Base-by-base conservation (phyloP, 2,329 filamentous ascomycete species). In the Spiromastix sp. region DNA sequence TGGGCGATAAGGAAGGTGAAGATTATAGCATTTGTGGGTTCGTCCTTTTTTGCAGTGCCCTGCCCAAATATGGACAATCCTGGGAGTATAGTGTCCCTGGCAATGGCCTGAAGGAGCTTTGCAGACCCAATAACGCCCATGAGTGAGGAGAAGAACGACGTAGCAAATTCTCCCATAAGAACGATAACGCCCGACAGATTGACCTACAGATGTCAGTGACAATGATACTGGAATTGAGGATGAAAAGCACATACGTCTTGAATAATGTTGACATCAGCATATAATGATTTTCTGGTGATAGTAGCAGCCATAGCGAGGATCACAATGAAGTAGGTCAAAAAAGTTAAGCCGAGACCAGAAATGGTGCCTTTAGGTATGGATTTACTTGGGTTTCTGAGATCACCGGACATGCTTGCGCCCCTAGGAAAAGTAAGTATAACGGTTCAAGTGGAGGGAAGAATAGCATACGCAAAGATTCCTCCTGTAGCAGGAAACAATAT, bases 361-460 rank as follows among this genome's bases (percentile, higher is more conserved):
- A 93, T 61, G 0, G 85, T 93, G n/a, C 85, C 85, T 42, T 75
- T 79, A 0, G 85, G 85, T 35, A 93, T 93, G 1, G 84, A 75
- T 55, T 79, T 84, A 66, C 83, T 89, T 0, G 85, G 85, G 43
- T 85, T 79, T 42, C 74, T 81, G 32, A 93, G 59, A 52, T 93
- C 85, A 12, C 85, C 85, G 5, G 85, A 93, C 85, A 93, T 93
- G 47, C 83, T 89, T 5, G 85, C 85, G 12, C 86, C 86, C 30
- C 67, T 71, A 32, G n/a, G 54, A 74, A 72, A 42, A 74, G 77
- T 16, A 71, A 70, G 2, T 63, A 71, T 1, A 70, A 73, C 15
- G 69, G 68, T 15, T 30, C 36, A n/a, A n/a, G n/a, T n/a, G n/a
- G n/a, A 22, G 4, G 25, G 3, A 8, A 18, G 25, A n/a, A 19